phyloP scores from a whole-genome alignment of 75 land plant genomes.

The Pinus taeda region DNA sequence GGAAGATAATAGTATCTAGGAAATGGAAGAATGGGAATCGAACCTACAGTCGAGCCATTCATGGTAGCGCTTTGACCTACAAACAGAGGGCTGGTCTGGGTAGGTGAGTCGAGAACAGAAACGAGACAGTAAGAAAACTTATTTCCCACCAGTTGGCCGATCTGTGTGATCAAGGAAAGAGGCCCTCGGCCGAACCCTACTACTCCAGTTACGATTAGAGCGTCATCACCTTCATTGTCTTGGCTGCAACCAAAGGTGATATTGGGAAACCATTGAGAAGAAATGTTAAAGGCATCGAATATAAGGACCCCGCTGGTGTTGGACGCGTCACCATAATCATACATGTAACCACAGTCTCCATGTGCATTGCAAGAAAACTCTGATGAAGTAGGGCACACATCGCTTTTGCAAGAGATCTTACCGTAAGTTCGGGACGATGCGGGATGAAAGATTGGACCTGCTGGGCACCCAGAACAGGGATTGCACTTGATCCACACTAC shows the following conservation, averaged over 20 bases:
- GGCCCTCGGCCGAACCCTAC: constrained; percentile 34
- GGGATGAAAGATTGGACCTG: constrained; percentile 26
- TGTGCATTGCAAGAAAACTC: not conserved
- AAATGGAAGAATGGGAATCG: constrained; percentile 13
- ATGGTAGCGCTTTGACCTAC: constrained; percentile 1
- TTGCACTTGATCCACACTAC: constrained; percentile 34
- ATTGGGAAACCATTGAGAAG: constrained; percentile 6
- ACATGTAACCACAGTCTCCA: constrained; percentile 19
- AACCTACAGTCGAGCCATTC: not conserved
- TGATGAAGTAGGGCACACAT: constrained; percentile 4
- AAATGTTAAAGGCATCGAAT: constrained; percentile 27
- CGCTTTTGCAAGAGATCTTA: constrained; percentile 7
- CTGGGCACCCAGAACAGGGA: constrained; percentile 25
- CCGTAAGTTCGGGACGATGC: constrained; percentile 16
- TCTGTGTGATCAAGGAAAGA: constrained; percentile 29
- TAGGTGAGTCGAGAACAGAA: constrained; percentile 1
- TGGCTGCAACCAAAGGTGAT: constrained; percentile 36
- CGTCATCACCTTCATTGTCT: constrained; percentile 11
- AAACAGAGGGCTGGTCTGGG: constrained; percentile 14
- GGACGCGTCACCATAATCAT: constrained; percentile 29
- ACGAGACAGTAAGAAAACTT: constrained; percentile 42
- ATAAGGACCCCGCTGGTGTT: constrained; percentile 16
- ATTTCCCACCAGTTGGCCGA: constrained; percentile 1
- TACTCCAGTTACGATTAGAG: constrained; percentile 13
- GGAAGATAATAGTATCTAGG: constrained; percentile 21